Percentiles rank a stretch among this genome's conserved stretches.
phyloP scores from a whole-genome alignment of 2,329 filamentous ascomycete genomes.

The Fusarium heterosporum region DNA sequence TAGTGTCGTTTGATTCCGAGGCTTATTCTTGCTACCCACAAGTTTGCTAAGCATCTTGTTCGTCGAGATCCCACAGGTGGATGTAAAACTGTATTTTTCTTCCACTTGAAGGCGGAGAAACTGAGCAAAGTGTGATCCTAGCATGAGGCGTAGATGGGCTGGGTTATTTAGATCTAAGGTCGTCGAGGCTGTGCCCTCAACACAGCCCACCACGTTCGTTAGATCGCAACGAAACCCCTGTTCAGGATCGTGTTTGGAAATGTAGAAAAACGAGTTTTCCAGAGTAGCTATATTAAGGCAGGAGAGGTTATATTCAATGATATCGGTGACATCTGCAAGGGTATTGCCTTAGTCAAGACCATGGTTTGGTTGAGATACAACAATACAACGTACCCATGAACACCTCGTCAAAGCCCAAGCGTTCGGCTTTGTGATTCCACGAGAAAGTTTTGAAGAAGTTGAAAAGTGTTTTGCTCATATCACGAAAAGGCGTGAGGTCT shows the following conservation, averaged over 20 bases:
- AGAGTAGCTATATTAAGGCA: conserved; percentile 76
- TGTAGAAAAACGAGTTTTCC: conserved; percentile 79
- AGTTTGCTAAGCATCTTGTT: conserved; percentile 90
- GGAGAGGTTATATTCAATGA: conserved; percentile 82
- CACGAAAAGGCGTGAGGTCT: conserved; percentile 84
- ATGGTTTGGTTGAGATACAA: background rate
- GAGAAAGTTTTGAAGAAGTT: conserved; percentile 77
- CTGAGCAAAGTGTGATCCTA: conserved; percentile 85
- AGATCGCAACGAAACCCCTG: conserved; percentile 85
- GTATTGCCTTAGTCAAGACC: conserved; percentile 11
- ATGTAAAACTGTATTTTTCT: conserved; percentile 82
- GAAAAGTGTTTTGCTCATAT: conserved; percentile 86
- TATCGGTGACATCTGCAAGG: conserved; percentile 81
- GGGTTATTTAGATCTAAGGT: conserved; percentile 50
- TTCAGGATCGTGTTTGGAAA: conserved; percentile 78
- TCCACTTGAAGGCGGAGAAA: conserved; percentile 80
- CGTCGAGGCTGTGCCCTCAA: conserved; percentile 52
- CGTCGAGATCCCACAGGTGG: conserved; percentile 87
- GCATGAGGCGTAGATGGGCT: conserved; percentile 70
- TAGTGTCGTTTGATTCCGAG: conserved; percentile 86
- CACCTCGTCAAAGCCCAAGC: conserved; percentile 91
- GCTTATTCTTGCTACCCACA: conserved; percentile 86
- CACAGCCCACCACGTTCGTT: conserved; percentile 71
- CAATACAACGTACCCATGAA: conserved; percentile 56
- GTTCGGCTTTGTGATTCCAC: conserved; percentile 83